Conservation (phyloP, 306 rosid genomes). For the Ziziphus jujuba region DNA sequence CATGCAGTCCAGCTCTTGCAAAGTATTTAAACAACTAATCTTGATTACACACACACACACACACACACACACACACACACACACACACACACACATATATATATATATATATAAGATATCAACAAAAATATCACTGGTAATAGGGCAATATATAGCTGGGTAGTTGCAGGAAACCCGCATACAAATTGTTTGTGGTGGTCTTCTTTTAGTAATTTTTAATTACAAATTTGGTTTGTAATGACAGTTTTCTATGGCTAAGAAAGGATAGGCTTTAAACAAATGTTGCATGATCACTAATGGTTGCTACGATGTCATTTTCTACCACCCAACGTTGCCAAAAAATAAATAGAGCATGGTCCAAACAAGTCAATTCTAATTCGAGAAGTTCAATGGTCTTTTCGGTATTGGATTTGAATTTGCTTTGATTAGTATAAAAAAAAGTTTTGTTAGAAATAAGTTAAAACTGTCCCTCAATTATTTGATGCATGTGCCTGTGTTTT, state of each 20-base stretch:
- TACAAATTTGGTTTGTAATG: neutral
- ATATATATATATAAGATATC: neutral
- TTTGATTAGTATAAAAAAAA: neutral
- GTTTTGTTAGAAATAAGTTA: neutral
- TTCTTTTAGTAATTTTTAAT: neutral
- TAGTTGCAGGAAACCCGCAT: neutral
- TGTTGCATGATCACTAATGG: neutral
- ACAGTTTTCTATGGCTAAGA: neutral
- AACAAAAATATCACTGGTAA: neutral
- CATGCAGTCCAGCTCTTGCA: neutral
- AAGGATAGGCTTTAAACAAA: neutral
- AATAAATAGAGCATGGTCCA: constrained; percentile 17
- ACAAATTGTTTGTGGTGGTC: neutral
- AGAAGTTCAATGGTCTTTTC: constrained; percentile 9
- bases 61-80: too few relatives aligned
- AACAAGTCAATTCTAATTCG: constrained; percentile 20
- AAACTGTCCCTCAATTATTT: constrained; percentile 2
- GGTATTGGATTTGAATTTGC: neutral
- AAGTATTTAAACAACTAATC: neutral
- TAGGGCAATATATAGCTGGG: neutral
- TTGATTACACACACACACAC: too few relatives aligned
- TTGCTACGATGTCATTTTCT: constrained; percentile 31
- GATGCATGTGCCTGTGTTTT: neutral
- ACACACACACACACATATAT: too few relatives aligned
- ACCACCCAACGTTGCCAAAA: constrained; percentile 10